Base-by-base conservation (phyloP, 2,329 filamentous ascomycete genomes). In the Fusarium abutilonis region DNA sequence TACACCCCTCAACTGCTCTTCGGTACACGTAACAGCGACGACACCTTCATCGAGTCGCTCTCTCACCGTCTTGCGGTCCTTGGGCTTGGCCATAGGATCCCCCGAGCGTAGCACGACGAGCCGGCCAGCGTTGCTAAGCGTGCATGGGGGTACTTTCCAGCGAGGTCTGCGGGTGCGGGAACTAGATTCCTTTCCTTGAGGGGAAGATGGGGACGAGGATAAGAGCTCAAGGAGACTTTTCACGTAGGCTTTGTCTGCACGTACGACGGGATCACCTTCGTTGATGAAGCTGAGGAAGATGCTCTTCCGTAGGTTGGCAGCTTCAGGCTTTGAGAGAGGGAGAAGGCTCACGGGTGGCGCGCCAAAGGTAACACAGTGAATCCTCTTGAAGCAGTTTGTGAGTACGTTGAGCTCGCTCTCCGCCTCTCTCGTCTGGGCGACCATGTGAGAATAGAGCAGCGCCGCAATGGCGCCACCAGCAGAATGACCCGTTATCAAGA, bases 341-440 rank as follows among this genome's bases (percentile, higher is more conserved):
- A 90, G 79, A 1, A 93, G 80, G 17, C 87, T 89, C 2, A 96
- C 81, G 0, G 92, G 92, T 1, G 92, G 92, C 1, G 91, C 84
- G n/a, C 92, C 92, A 67, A 96, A 96, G 0, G 89, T 93, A 36
- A 96, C 80, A 75, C 92, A 96, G 75, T 96, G 92, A 4, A 96
- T 83, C 38, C 91, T 82, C 70, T 88, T 89, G 78, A 96, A 95
- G 74, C 82, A 88, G 2, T 82, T 82, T 0, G 89, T 87, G 5
- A 96, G 82, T 29, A 79, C 74, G 58, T 83, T 91, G 39, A 96
- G 84, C 70, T 94, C 89, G 7, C 88, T 92, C 38, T 80, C 74
- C 4, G 88, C 80, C 3, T 75, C 75, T 11, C 73, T 75, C 1
- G 81, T 83, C 3, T 78, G 80, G 3, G 86, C 80, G 35, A 94